Conservation (phyloP, 257 asterid species). For the Rehmannia glutinosa region DNA sequence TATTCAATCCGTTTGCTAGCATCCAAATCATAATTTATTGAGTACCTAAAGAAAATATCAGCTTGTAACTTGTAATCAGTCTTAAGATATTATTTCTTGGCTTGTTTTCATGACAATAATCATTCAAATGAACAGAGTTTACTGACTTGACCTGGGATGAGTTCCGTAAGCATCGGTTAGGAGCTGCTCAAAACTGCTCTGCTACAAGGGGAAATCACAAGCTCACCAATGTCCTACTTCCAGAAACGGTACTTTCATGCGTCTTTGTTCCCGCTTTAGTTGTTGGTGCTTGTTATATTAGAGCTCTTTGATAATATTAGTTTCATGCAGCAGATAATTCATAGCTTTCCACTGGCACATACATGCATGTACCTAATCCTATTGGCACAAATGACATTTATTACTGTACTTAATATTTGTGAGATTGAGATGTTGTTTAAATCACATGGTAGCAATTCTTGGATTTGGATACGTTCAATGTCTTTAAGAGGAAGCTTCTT, state of each 20-base stretch:
- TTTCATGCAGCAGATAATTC: not conserved
- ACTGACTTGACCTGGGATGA: constrained; percentile 96
- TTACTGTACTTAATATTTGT: not conserved
- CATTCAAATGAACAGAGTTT: constrained; percentile 48
- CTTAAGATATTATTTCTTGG: not conserved
- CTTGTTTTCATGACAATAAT: not conserved
- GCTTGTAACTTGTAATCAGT: not conserved
- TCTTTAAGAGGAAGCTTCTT: not conserved
- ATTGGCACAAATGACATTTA: not conserved
- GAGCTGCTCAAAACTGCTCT: constrained; percentile 98
- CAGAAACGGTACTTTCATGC: constrained; percentile 51
- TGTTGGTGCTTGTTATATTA: not conserved
- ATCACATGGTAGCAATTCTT: not conserved
- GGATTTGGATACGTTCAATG: not conserved
- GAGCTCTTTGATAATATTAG: not conserved
- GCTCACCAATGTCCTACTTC: constrained; percentile 50
- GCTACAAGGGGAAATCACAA: constrained; percentile 90
- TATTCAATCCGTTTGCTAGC: too few relatives aligned
- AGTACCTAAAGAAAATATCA: not conserved
- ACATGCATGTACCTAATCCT: too few relatives aligned
- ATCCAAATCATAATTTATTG: not conserved
- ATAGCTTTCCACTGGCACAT: not conserved
- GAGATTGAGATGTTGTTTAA: not conserved
- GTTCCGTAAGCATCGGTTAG: constrained; percentile 64
- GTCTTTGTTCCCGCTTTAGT: constrained; percentile 1